Conservation (phyloP, 108 stramenopile species). For the Schizochytrium sp. region DNA sequence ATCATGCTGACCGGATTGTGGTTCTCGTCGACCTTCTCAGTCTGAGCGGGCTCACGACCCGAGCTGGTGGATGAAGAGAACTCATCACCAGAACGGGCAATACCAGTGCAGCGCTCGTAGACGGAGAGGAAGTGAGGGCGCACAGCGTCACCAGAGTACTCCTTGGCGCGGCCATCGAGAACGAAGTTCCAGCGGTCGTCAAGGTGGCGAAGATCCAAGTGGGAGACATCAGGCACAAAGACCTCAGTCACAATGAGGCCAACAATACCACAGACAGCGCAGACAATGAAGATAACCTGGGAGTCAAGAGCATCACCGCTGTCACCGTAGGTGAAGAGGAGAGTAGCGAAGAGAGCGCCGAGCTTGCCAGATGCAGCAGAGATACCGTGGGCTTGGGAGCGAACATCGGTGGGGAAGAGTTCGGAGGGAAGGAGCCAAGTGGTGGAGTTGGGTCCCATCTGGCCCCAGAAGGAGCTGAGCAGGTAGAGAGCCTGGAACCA, state of each 20-base stretch:
- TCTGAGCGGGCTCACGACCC: not conserved
- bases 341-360: constrained; percentile 63
- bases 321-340: constrained; percentile 55
- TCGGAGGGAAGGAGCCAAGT: constrained; percentile 80
- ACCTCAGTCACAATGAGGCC: constrained; percentile 30
- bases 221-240: constrained; percentile 33
- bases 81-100: not conserved
- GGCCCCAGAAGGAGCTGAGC: constrained; percentile 77
- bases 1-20: no score
- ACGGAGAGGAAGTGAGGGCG: not conserved
- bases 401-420: constrained; percentile 73
- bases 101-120: constrained; percentile 10
- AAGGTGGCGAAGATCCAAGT: constrained; percentile 18
- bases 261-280: constrained; percentile 28
- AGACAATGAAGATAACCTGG: constrained; percentile 41
- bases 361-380: constrained; percentile 77
- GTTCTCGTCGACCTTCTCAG: no score
- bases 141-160: constrained; percentile 49
- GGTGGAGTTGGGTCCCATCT: constrained; percentile 78
- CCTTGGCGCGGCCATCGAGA: not conserved
- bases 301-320: not conserved
- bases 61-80: not conserved
- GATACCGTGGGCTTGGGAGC: constrained; percentile 73
- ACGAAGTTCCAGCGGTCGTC: constrained; percentile 48
- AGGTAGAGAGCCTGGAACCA: constrained; percentile 62